Base-by-base conservation (phyloP, 805 yeast genomes). In the Lachancea nothofagi region DNA sequence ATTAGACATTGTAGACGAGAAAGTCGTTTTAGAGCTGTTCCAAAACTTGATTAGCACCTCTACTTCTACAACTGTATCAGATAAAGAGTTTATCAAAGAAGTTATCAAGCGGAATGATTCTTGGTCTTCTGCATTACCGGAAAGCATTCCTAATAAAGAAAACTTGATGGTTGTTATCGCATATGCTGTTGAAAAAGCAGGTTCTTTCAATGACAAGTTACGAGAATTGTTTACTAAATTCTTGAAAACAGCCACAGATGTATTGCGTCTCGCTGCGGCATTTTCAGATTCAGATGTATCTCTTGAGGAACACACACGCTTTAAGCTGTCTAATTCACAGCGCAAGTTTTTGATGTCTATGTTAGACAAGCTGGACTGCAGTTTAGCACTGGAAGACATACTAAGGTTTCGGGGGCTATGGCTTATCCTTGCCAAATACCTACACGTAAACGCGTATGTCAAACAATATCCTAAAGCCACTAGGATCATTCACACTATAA, bases 251-350 rank as follows among this genome's bases (percentile, higher is more conserved):
- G 25, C 40, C 4, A 36, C 40, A 19, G 40, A 36, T 29, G 26
- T 36, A 9, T 29, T 36, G 14, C 33, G 40, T 20, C 19, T 36
- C 17, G 40, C 40, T 12, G 40, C 33, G n/a, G 33, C 40, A n/a
- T 29, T 36, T 28, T 36, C 40, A 12, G 40, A 18, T 10, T 36
- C 40, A 21, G 40, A 36, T 29, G 28, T 29, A 4, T 17, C 33
- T 21, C 31, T 36, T 8, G 18, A 25, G 25, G 13, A 36, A 12
- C 40, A 36, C 26, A 36, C 33, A 19, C 24, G 40, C 12, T 36
- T 36, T 24, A 27, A 29, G 23, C 13, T 36, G 24, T 36, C 40
- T n/a, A 36, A 27, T 29, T 36, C 33, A 6, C 40, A 36, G 31
- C 24, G 40, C 17, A 15, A 20, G 28, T 36, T 36, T 22, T 19